These are phyloP conservation scores for Pythium apleroticum DNA, from an alignment of 352 stramenopile genomes.

Conservation along the genomic window DNA sequence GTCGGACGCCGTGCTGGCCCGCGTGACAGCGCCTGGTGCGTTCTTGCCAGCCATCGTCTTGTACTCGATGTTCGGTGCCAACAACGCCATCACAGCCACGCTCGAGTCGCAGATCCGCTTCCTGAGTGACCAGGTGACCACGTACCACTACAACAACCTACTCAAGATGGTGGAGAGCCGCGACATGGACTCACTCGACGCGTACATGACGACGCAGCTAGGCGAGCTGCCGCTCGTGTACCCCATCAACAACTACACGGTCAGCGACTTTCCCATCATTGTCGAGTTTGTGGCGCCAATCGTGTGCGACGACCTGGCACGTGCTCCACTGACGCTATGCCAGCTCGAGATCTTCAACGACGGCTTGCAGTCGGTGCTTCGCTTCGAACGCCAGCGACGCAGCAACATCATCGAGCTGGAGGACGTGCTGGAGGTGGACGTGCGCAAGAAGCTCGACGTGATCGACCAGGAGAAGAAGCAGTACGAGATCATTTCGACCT, in stretches of 20 bases:
- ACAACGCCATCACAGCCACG: too few relatives aligned
- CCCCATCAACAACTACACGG: conserved; percentile 1
- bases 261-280: conserved; percentile 1
- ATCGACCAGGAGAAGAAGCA: conserved; percentile 26
- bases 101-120: too few relatives aligned
- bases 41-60: too few relatives aligned
- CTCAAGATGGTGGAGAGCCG: too few relatives aligned
- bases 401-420: conserved; percentile 1
- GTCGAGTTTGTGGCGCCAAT: neutral
- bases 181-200: too few relatives aligned
- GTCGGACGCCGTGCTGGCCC: too few relatives aligned
- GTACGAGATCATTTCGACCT: conserved; percentile 23
- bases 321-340: neutral
- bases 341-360: neutral
- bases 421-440: conserved; percentile 23
- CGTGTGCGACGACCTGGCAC: neutral
- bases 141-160: too few relatives aligned
- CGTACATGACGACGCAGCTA: neutral
- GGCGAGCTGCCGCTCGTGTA: neutral
- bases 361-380: neutral
- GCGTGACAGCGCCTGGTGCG: too few relatives aligned
- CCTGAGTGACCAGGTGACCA: too few relatives aligned
- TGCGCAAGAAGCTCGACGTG: conserved; percentile 29
- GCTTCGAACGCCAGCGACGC: neutral
- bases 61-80: too few relatives aligned